Conservation (phyloP, 106 monocot genomes). For the Hemerocallis citrina region DNA sequence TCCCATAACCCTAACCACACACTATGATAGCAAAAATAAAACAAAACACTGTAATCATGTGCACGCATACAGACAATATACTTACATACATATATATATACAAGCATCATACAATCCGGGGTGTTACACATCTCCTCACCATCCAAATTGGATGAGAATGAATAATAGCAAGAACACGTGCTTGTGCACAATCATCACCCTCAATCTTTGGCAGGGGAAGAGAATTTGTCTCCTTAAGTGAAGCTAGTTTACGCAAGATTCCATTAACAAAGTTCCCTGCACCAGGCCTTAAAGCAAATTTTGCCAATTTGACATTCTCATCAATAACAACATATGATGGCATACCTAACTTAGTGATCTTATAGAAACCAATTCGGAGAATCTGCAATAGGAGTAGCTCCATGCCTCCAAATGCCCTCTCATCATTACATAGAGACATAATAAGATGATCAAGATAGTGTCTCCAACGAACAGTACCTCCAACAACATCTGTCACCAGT, state of each 20-base stretch:
- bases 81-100: too few species aligned
- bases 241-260: slow-evolving; percentile 68
- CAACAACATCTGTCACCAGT: slow-evolving; percentile 91
- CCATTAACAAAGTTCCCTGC: slow-evolving; percentile 98
- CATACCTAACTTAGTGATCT: slow-evolving; percentile 82
- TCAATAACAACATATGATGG: slow-evolving; percentile 88
- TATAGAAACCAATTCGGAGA: slow-evolving; percentile 86
- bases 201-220: slow-evolving; percentile 81
- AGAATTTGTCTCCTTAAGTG: slow-evolving; percentile 60
- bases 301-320: slow-evolving; percentile 98
- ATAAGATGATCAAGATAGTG: slow-evolving; percentile 93
- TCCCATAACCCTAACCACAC: too few species aligned
- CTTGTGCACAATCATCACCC: slow-evolving; percentile 93
- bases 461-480: slow-evolving; percentile 83
- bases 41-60: too few species aligned
- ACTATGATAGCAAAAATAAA: too few species aligned
- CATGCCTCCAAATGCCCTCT: slow-evolving; percentile 71
- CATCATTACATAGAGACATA: slow-evolving; percentile 64
- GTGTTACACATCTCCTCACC: slow-evolving; percentile 97
- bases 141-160: slow-evolving; percentile 99
- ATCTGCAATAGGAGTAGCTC: slow-evolving; percentile 78
- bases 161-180: slow-evolving; percentile 89
- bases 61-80: too few species aligned
- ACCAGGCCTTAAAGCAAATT: slow-evolving; percentile 84
- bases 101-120: too few species aligned